phyloP scores from a whole-genome alignment of 1,284 basidiomycete genomes.

The Schizophyllum amplum region DNA sequence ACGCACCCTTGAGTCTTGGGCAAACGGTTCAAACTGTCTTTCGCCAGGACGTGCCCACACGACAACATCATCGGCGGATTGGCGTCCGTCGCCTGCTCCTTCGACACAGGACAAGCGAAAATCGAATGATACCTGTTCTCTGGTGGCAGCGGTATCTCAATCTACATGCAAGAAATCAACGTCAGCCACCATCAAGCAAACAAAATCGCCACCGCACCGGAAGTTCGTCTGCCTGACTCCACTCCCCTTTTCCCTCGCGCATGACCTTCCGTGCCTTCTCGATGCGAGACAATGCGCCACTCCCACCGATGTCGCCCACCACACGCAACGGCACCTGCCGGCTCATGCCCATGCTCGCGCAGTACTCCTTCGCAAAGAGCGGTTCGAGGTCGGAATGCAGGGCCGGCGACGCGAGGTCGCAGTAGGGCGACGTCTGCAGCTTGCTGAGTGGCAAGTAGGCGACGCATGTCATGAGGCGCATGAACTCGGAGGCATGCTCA shows the following conservation, averaged over 20 bases:
- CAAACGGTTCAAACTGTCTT: conserved; percentile 81
- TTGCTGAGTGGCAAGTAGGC: conserved; percentile 61
- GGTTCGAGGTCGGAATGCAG: conserved; percentile 42
- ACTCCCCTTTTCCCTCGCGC: conserved; percentile 85
- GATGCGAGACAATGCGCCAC: conserved; percentile 81
- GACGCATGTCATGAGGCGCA: conserved; percentile 70
- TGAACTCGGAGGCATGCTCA: conserved; percentile 60
- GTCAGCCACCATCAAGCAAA: conserved; percentile 6
- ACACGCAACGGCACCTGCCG: conserved; percentile 82
- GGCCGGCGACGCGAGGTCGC: conserved; percentile 64
- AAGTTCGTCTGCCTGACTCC: conserved; percentile 85
- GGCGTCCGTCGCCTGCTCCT: conserved; percentile 87
- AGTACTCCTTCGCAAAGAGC: conserved; percentile 85
- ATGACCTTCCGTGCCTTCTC: conserved; percentile 91
- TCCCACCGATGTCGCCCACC: conserved; percentile 85
- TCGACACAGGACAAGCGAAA: conserved; percentile 96
- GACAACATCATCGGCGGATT: conserved; percentile 98
- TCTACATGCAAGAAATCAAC: conserved; percentile 39
- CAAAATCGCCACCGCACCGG: conserved; percentile 58
- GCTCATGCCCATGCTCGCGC: conserved; percentile 80
- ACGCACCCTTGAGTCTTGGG: conserved; percentile 83
- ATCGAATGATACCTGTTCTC: conserved; percentile 93
- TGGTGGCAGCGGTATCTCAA: conserved; percentile 85
- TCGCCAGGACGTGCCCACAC: conserved; percentile 91
- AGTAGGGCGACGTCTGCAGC: conserved; percentile 64